Conservation (phyloP, 2,329 filamentous ascomycete genomes). For the Epichloe sylvatica region DNA sequence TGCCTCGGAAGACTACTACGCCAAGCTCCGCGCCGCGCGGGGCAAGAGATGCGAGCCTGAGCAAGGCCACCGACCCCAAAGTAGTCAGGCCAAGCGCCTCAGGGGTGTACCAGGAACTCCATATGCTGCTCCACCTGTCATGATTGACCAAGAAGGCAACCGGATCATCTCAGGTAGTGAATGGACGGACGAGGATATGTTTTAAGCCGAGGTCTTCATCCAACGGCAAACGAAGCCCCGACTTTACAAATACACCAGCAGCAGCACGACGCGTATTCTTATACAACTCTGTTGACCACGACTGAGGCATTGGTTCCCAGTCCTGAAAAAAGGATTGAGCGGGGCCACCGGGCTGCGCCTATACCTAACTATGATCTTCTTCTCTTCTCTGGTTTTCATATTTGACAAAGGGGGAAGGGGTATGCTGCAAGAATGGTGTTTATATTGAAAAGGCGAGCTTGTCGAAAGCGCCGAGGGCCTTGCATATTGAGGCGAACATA, state of each 20-base stretch:
- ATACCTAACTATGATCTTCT: neutral
- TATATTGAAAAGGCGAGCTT: neutral
- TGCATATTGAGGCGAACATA: neutral
- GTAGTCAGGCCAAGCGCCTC: conserved; percentile 37
- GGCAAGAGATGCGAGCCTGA: conserved; percentile 49
- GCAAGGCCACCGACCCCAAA: conserved; percentile 25
- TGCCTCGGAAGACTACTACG: conserved; percentile 64
- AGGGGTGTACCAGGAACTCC: conserved; percentile 31
- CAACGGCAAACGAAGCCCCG: neutral
- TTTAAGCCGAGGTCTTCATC: conserved; percentile 16
- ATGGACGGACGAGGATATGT: conserved; percentile 53
- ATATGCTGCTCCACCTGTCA: conserved; percentile 32
- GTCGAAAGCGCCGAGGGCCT: neutral
- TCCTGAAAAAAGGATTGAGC: too few relatives aligned
- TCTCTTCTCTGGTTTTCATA: neutral
- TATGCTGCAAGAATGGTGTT: neutral
- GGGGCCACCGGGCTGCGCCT: neutral
- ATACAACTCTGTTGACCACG: too few relatives aligned
- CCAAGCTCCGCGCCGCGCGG: conserved; percentile 56
- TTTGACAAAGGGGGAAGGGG: neutral
- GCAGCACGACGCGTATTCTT: neutral
- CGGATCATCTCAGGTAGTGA: conserved; percentile 50
- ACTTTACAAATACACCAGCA: neutral
- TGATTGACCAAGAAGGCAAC: conserved; percentile 45
- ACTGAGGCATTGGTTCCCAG: too few relatives aligned